Evolutionary conservation across 2,329 filamentous ascomycete species (phyloP).

Genomic region (Fusarium sp.): DNA sequence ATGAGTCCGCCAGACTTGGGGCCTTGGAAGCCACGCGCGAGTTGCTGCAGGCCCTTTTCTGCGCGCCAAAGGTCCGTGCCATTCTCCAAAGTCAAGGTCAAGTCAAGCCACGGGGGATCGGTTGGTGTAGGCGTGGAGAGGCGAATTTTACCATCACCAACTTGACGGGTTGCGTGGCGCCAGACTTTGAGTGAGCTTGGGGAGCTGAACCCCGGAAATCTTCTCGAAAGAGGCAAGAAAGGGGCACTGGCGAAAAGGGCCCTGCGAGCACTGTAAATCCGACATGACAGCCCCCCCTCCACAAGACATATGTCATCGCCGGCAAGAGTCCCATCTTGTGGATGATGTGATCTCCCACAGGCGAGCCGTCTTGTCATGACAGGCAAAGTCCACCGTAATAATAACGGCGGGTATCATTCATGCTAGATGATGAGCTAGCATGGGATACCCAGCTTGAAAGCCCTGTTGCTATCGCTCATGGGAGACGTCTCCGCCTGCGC

Average conservation of each 20-base stretch:
- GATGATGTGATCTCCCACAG: conserved; percentile 8
- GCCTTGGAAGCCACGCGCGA: conserved; percentile 17
- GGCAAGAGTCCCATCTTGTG: not conserved
- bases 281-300: conserved; percentile 5
- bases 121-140: conserved; percentile 9
- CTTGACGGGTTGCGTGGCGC: conserved; percentile 32
- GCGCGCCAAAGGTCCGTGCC: conserved; percentile 38
- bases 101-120: conserved; percentile 12
- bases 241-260: conserved; percentile 9
- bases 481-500: conserved; percentile 19
- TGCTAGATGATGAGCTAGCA: conserved; percentile 22
- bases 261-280: conserved; percentile 11
- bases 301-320: not conserved
- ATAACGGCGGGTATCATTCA: conserved; percentile 24
- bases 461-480: conserved; percentile 8
- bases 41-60: conserved; percentile 12
- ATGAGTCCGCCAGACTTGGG: conserved; percentile 7
- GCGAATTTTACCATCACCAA: not conserved
- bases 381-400: conserved; percentile 15
- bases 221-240: conserved; percentile 29
- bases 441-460: conserved; percentile 11
- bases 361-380: not conserved
- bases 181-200: conserved; percentile 31
- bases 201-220: conserved; percentile 26
- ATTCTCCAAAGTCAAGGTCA: not conserved